Evolutionary conservation across 345 rosid genomes (phyloP).

Genomic region (Mallotus nudiflorus): DNA sequence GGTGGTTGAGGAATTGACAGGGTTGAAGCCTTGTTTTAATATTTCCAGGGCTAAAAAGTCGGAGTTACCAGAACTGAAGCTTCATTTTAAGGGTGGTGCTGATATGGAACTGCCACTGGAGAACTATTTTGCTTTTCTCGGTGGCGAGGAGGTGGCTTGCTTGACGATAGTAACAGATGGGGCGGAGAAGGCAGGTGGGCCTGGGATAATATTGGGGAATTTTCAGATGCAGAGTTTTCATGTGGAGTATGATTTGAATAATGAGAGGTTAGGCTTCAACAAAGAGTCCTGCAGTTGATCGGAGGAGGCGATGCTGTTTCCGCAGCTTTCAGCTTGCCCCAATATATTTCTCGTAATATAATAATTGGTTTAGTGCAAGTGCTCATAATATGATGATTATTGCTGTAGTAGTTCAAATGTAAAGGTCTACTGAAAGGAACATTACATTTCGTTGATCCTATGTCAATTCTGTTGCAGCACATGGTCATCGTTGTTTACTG

Average conservation of each 20-base stretch:
- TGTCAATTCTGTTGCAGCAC: too few relatives aligned
- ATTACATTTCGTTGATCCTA: too few relatives aligned
- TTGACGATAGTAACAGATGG: slow-evolving; percentile 35
- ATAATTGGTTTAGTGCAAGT: too few relatives aligned
- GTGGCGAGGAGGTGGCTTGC: slow-evolving; percentile 27
- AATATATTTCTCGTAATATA: too few relatives aligned
- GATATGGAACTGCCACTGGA: slow-evolving; percentile 35
- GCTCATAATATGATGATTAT: too few relatives aligned
- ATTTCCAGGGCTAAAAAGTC: not conserved
- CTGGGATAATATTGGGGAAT: slow-evolving; percentile 42
- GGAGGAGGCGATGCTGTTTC: too few relatives aligned
- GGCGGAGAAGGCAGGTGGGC: slow-evolving; percentile 22
- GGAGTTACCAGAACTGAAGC: slow-evolving; percentile 32
- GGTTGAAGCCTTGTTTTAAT: slow-evolving; percentile 34
- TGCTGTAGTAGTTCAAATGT: too few relatives aligned
- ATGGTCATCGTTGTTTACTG: too few relatives aligned
- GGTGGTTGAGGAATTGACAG: slow-evolving; percentile 24
- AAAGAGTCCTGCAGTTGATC: slow-evolving; percentile 29
- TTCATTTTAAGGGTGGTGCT: slow-evolving; percentile 46
- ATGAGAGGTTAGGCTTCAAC: slow-evolving; percentile 40
- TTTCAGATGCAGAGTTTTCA: slow-evolving; percentile 41
- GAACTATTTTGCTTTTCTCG: slow-evolving; percentile 30
- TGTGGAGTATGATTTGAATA: slow-evolving; percentile 45
- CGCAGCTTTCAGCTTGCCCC: too few relatives aligned
- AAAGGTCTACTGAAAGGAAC: too few relatives aligned